Conservation (phyloP, 2,329 filamentous ascomycete genomes). For the Ophiostoma piceae region DNA sequence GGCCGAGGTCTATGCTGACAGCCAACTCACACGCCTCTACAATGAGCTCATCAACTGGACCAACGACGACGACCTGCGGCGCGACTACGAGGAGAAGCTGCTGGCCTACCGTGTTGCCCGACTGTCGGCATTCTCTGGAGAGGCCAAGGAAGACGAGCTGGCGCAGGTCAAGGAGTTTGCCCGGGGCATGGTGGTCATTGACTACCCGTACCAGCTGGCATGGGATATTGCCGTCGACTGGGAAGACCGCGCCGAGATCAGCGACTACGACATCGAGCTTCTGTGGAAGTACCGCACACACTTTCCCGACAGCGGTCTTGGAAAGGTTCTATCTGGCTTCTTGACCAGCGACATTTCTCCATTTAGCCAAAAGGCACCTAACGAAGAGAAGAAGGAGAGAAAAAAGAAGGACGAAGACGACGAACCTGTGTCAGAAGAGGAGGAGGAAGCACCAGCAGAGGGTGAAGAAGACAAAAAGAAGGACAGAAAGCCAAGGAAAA, state of each 20-base stretch:
- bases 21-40: constrained; percentile 75
- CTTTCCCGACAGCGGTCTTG: constrained; percentile 79
- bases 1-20: constrained; percentile 70
- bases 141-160: constrained; percentile 64
- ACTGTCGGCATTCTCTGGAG: constrained; percentile 61
- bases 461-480: background rate
- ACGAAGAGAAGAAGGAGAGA: constrained; percentile 23
- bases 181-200: constrained; percentile 92
- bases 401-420: constrained; percentile 13
- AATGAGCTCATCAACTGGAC: constrained; percentile 85
- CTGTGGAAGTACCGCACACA: constrained; percentile 74
- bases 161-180: constrained; percentile 70
- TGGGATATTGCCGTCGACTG: constrained; percentile 92
- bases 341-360: constrained; percentile 79
- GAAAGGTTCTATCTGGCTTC: constrained; percentile 75
- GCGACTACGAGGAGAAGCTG: constrained; percentile 85
- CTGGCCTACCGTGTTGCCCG: constrained; percentile 74
- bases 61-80: constrained; percentile 74
- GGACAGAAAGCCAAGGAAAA: constrained; percentile 32
- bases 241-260: constrained; percentile 69
- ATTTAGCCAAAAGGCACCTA: constrained; percentile 50
- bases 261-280: constrained; percentile 72
- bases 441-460: background rate
- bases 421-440: background rate
- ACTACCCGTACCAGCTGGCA: constrained; percentile 80